Base-by-base conservation (phyloP, 257 asterid species). In the Plantago major region DNA sequence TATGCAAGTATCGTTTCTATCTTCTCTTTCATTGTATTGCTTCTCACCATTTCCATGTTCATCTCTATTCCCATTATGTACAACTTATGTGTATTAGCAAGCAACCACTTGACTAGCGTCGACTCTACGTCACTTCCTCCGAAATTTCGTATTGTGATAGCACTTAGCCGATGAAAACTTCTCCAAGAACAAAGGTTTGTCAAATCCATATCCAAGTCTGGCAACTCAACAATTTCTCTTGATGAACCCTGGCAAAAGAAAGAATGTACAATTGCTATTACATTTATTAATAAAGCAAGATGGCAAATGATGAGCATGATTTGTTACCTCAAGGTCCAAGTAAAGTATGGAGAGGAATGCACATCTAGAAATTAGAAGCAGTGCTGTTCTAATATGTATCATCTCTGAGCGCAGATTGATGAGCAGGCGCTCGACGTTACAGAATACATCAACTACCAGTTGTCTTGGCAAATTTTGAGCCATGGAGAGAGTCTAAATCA, bases 31-130 rank as follows among this genome's bases (percentile, higher is more conserved):
- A 16, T 33, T 10, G 46, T 30, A 28, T 13, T 33, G 40, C 40
- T 46, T 13, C 11, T 13, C 10, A 10, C 16, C 62, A n/a, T 18
- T 12, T 3, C 14, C 42, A 8, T 2, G 30, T 38, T 42, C 50
- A 52, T 12, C 50, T 3, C 30, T 13, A 68, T 52, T 63, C 37
- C 17, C 67, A 68, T 60, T 13, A 1, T 3, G 62, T 6, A 0
- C 3, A 68, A 37, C 1, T 9, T 8, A 7, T 15, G 18, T 11
- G 54, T 26, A 17, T 61, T 51, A 3, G 63, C 73, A 6, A 68
- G 73, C 40, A 68, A 30, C n/a, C 8, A 53, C 50, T 42, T 60
- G 44, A 61, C 73, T 6, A 68, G 62, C 67, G 19, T 47, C 72
- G 49, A 3, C 22, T 67, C 66, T 9, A 54, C 28, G 9, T 26